Evolutionary conservation across 1,284 basidiomycete species (phyloP).

Genomic region (Bjerkandera adusta): DNA sequence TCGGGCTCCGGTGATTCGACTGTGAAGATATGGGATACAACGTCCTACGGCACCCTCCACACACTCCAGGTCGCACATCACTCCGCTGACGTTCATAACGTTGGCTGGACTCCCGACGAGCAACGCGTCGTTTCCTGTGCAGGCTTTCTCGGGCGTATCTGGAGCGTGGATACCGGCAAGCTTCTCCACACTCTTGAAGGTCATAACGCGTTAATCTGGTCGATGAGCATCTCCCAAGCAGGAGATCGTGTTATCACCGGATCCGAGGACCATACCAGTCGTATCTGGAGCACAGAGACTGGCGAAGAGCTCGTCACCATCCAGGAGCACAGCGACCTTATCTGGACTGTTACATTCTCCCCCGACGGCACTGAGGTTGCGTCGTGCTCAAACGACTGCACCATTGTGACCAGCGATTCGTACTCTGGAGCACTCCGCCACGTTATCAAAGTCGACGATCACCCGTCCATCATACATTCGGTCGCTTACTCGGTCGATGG

Average conservation of each 20-base stretch:
- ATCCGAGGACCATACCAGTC: slow-evolving; percentile 23
- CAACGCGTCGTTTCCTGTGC: neutral
- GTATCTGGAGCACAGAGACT: slow-evolving; percentile 21
- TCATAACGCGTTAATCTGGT: slow-evolving; percentile 23
- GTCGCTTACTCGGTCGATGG: slow-evolving; percentile 9
- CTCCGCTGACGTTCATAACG: neutral
- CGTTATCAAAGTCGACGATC: no score
- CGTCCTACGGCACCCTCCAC: neutral
- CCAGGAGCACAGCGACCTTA: slow-evolving; percentile 23
- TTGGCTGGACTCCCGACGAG: slow-evolving; percentile 1
- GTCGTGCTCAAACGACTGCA: slow-evolving; percentile 32
- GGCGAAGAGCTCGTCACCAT: slow-evolving; percentile 20
- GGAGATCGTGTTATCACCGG: slow-evolving; percentile 22
- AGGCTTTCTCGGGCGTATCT: neutral
- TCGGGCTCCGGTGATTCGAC: slow-evolving; percentile 2
- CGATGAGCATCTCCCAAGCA: slow-evolving; percentile 24
- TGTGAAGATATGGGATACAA: neutral
- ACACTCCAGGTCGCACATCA: neutral
- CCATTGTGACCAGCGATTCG: slow-evolving; percentile 31
- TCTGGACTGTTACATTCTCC: slow-evolving; percentile 35
- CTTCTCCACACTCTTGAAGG: slow-evolving; percentile 13
- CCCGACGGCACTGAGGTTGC: slow-evolving; percentile 30
- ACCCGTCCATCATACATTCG: no score
- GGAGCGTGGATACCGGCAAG: slow-evolving; percentile 14
- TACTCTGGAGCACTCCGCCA: slow-evolving; percentile 23